Evolutionary conservation across 768 basidiomycete species (phyloP).

Genomic region (Boletellus emodensis): DNA sequence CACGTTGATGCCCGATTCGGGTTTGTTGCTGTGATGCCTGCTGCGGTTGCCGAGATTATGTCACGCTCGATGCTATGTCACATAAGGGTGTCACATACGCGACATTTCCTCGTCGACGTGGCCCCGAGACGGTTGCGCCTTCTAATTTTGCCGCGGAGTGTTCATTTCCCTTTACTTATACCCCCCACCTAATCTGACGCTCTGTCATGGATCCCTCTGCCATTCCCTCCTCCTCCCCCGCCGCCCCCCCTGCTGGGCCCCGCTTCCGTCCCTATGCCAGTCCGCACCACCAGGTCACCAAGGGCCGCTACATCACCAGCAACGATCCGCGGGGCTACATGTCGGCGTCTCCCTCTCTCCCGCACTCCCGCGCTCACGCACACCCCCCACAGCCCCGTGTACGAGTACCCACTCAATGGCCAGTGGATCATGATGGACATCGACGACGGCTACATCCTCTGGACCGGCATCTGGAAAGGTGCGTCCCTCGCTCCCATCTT

Average conservation of each 20-base stretch:
- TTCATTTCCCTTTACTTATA: slow-evolving; percentile 29
- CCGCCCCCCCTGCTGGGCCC: slow-evolving; percentile 27
- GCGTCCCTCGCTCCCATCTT: slow-evolving; percentile 6
- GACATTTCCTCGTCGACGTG: slow-evolving; percentile 36
- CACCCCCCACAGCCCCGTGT: slow-evolving; percentile 58
- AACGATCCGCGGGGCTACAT: slow-evolving; percentile 89
- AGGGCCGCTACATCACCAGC: slow-evolving; percentile 84
- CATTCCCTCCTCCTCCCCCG: slow-evolving; percentile 34
- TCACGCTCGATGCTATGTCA: slow-evolving; percentile 28
- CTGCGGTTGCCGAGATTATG: slow-evolving; percentile 32
- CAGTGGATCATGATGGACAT: slow-evolving; percentile 97
- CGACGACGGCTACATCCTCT: slow-evolving; percentile 87
- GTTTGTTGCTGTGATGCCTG: slow-evolving; percentile 23
- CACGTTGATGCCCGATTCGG: slow-evolving; percentile 36
- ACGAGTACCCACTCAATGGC: slow-evolving; percentile 83
- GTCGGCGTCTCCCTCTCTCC: slow-evolving; percentile 39
- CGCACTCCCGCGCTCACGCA: slow-evolving; percentile 1
- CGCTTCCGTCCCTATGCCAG: slow-evolving; percentile 69
- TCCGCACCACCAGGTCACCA: slow-evolving; percentile 75
- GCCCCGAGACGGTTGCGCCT: slow-evolving; percentile 28
- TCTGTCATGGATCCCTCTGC: slow-evolving; percentile 40
- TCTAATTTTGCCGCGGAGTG: slow-evolving; percentile 31
- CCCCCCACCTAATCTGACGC: slow-evolving; percentile 9
- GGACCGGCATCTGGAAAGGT: slow-evolving; percentile 97
- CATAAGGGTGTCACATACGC: slow-evolving; percentile 23